Conservation (phyloP, 768 basidiomycete genomes). For the Termitomyces sp. region DNA sequence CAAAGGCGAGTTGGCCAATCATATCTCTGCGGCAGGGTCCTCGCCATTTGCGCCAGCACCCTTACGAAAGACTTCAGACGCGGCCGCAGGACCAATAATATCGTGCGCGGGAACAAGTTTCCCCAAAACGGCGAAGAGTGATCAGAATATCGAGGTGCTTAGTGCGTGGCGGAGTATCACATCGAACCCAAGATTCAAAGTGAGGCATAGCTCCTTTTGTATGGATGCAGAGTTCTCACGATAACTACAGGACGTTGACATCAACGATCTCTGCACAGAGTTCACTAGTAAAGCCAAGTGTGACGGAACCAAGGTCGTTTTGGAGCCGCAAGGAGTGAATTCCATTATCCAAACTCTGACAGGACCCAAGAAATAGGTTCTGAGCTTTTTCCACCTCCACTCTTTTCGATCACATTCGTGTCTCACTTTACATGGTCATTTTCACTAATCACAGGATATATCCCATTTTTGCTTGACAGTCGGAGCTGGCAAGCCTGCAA, state of each 20-base stretch:
- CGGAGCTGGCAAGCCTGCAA: neutral
- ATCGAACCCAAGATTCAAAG: conserved; percentile 72
- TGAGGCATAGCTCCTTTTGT: conserved; percentile 24
- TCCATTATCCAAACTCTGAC: conserved; percentile 40
- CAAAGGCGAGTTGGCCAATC: conserved; percentile 44
- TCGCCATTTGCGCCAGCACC: conserved; percentile 50
- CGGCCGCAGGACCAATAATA: conserved; percentile 45
- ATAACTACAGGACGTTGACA: conserved; percentile 57
- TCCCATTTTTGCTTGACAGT: neutral
- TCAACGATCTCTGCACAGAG: conserved; percentile 73
- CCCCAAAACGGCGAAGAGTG: conserved; percentile 63
- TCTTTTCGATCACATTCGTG: neutral
- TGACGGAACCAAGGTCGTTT: conserved; percentile 78
- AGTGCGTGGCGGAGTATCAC: conserved; percentile 78
- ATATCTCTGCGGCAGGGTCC: conserved; percentile 48
- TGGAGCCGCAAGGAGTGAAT: conserved; percentile 52
- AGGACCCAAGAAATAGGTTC: conserved; percentile 15
- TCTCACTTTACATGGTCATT: neutral
- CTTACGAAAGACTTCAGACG: conserved; percentile 39
- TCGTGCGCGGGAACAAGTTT: conserved; percentile 64
- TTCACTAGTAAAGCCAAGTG: conserved; percentile 80
- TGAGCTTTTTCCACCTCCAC: neutral
- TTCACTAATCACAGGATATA: neutral
- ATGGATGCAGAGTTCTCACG: neutral
- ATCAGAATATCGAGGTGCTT: conserved; percentile 71